A percentile compares a stretch with the other conserved stretches of the same genome.
phyloP scores from a whole-genome alignment of 192 early-diverging fungal genomes.

The Coemansia sp. region DNA sequence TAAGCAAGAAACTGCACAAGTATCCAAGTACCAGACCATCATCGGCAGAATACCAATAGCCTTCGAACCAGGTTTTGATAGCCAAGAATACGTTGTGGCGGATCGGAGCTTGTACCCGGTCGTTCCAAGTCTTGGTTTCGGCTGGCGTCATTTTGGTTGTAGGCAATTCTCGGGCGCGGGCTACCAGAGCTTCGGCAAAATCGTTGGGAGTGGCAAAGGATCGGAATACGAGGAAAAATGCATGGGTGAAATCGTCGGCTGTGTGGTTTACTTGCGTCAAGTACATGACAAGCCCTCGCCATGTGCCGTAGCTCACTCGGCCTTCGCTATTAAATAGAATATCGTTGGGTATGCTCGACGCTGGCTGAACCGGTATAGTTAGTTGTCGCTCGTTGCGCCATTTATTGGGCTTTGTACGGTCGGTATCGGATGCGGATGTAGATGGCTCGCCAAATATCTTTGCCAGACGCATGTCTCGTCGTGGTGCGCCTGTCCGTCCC shows the following conservation, averaged over 20 bases:
- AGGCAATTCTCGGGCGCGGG: constrained; percentile 68
- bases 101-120: constrained; percentile 64
- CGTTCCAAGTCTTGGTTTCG: constrained; percentile 64
- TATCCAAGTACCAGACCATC: constrained; percentile 36
- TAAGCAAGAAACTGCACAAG: constrained; percentile 42
- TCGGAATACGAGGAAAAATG: constrained; percentile 88
- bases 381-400: background rate
- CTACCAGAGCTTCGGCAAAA: constrained; percentile 63
- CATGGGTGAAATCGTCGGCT: constrained; percentile 57
- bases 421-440: background rate
- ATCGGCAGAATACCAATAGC: constrained; percentile 64
- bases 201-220: constrained; percentile 72
- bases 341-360: background rate
- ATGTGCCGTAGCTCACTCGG: constrained; percentile 54
- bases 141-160: constrained; percentile 52
- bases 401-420: background rate
- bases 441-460: constrained; percentile 33
- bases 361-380: background rate
- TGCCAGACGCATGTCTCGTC: constrained; percentile 30
- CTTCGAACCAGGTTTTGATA: constrained; percentile 82
- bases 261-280: constrained; percentile 55
- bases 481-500: constrained; percentile 11
- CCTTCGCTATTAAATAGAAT: constrained; percentile 50
- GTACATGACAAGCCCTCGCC: constrained; percentile 41
- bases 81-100: constrained; percentile 74